Percentiles rank a stretch among this genome's conserved stretches.
These are phyloP conservation scores for Mesembryanthemum crystallinum DNA, from an alignment of 148 eudicot species.

Conservation along the genomic window DNA sequence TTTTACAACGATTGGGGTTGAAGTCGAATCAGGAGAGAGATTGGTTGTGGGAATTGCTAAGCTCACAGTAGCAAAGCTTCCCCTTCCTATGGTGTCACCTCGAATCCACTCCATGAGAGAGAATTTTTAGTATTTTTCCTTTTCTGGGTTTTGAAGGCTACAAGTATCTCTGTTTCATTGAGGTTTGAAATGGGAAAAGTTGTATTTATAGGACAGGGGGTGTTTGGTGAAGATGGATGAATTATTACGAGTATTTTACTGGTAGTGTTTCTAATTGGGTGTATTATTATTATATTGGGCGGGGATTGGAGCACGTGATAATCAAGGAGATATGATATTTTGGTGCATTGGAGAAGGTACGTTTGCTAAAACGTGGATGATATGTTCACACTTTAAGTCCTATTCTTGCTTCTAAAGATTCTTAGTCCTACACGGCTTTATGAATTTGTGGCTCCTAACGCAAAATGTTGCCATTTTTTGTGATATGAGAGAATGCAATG, in stretches of 20 bases:
- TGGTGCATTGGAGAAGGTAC: background rate
- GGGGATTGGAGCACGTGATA: slow-evolving; percentile 52
- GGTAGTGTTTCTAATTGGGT: background rate
- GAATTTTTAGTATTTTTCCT: background rate
- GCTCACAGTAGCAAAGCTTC: slow-evolving; percentile 73
- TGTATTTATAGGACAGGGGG: slow-evolving; percentile 22
- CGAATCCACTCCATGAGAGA: slow-evolving; percentile 70
- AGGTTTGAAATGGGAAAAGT: background rate
- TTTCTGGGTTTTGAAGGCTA: background rate
- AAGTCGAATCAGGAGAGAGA: slow-evolving; percentile 6
- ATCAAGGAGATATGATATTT: slow-evolving; percentile 27
- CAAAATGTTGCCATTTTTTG: background rate
- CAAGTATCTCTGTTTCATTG: slow-evolving; percentile 9
- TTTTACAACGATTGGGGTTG: slow-evolving; percentile 58
- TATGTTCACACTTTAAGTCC: slow-evolving; percentile 12
- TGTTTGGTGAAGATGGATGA: slow-evolving; percentile 11
- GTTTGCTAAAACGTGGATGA: slow-evolving; percentile 20
- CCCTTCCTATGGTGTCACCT: slow-evolving; percentile 63
- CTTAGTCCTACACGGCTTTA: slow-evolving; percentile 13
- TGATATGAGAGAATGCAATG: background rate
- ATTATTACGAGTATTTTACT: background rate
- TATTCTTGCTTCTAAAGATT: background rate
- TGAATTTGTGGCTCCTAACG: slow-evolving; percentile 11
- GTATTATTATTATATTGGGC: slow-evolving; percentile 12
- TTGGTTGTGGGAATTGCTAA: slow-evolving; percentile 45